Conservation (phyloP, 495 filamentous ascomycete genomes). For the Daldinia vernicosa region DNA sequence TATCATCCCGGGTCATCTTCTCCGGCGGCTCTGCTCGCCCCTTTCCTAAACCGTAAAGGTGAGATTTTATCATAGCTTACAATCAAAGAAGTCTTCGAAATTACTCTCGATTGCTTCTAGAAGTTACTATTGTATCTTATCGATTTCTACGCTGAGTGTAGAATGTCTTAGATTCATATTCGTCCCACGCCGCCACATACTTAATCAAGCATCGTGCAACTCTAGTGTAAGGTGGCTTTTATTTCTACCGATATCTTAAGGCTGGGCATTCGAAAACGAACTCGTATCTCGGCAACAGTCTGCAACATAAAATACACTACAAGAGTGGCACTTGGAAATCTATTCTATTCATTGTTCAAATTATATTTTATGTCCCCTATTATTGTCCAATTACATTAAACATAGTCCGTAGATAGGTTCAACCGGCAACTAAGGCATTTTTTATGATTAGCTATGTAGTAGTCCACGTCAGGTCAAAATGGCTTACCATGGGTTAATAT, state of each 20-base stretch:
- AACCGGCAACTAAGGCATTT: neutral
- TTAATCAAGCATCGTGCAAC: neutral
- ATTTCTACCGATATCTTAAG: too few species aligned
- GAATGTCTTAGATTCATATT: neutral
- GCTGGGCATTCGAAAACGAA: too few species aligned
- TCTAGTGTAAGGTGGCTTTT: neutral
- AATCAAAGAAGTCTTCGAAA: neutral
- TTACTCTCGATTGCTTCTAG: slow-evolving; percentile 9
- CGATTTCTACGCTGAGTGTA: neutral
- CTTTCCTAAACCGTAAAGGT: slow-evolving; percentile 22
- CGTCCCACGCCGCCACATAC: neutral
- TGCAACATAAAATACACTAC: too few species aligned
- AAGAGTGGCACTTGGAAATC: too few species aligned
- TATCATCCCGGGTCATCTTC: slow-evolving; percentile 29
- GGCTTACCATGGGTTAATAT: neutral
- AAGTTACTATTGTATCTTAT: neutral
- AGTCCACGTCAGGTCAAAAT: neutral
- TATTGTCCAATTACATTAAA: neutral
- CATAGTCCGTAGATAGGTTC: neutral
- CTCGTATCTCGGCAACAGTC: too few species aligned
- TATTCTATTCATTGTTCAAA: too few species aligned
- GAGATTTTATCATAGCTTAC: slow-evolving; percentile 8
- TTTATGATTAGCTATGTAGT: neutral
- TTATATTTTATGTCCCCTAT: neutral
- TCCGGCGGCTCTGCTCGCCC: slow-evolving; percentile 28